Evolutionary conservation across 2,329 filamentous ascomycete genomes (phyloP).

Genomic region (Venturia pyrina): DNA sequence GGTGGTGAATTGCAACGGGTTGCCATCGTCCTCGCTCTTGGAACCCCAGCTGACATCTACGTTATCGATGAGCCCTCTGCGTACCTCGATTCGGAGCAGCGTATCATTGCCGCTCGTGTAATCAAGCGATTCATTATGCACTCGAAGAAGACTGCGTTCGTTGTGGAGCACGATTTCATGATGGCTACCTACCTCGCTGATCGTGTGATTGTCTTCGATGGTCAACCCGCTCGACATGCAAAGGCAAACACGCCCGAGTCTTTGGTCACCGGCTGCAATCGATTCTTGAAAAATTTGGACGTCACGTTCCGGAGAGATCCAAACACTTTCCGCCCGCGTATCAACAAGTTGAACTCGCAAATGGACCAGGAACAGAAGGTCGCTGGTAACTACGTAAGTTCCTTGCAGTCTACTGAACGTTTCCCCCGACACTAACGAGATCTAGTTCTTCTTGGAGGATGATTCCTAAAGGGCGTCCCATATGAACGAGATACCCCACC

Average conservation of each 20-base stretch:
- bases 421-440: slow-evolving; percentile 10
- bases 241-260: slow-evolving; percentile 87
- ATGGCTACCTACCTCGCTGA: slow-evolving; percentile 81
- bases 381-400: slow-evolving; percentile 76
- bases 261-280: slow-evolving; percentile 90
- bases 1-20: slow-evolving; percentile 99
- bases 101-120: slow-evolving; percentile 92
- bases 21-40: slow-evolving; percentile 92
- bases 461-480: slow-evolving; percentile 33
- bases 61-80: slow-evolving; percentile 96
- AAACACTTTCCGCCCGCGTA: slow-evolving; percentile 89
- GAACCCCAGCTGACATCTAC: slow-evolving; percentile 94
- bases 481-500: slow-evolving; percentile 7
- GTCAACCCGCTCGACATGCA: slow-evolving; percentile 77
- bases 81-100: slow-evolving; percentile 97
- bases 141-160: slow-evolving; percentile 97
- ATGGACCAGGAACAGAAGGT: slow-evolving; percentile 97
- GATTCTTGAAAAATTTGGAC: slow-evolving; percentile 90
- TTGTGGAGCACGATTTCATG: slow-evolving; percentile 99
- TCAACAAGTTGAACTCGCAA: slow-evolving; percentile 95
- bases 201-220: slow-evolving; percentile 97
- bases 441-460: slow-evolving; percentile 90
- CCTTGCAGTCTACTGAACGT: neutral
- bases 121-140: slow-evolving; percentile 99
- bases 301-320: slow-evolving; percentile 98